These are phyloP conservation scores for Leishmania amazonensis DNA, from an alignment of 208 protist genomes.

Conservation along the genomic window DNA sequence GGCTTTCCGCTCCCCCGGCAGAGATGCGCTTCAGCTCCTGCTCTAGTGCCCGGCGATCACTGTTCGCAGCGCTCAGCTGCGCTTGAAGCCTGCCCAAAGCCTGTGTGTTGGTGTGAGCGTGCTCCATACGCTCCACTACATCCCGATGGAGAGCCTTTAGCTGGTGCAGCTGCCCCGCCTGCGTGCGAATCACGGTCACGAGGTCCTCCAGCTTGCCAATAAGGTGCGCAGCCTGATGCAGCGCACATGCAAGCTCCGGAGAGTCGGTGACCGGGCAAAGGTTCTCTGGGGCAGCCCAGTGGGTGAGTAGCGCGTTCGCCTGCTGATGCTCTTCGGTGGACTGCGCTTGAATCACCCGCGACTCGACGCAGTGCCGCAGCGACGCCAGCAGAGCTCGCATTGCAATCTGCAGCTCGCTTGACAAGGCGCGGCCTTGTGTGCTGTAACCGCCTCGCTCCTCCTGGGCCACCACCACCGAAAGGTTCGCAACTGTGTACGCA, in stretches of 20 bases:
- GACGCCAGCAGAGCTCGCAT: slow-evolving; percentile 48
- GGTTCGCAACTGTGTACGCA: slow-evolving; percentile 36
- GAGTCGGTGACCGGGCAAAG: slow-evolving; percentile 61
- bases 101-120: background rate
- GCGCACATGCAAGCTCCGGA: slow-evolving; percentile 30
- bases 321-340: slow-evolving; percentile 34
- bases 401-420: slow-evolving; percentile 52
- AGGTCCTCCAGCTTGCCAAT: slow-evolving; percentile 51
- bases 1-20: background rate
- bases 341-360: slow-evolving; percentile 39
- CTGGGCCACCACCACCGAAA: slow-evolving; percentile 33
- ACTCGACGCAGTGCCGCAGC: slow-evolving; percentile 42
- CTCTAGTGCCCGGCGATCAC: slow-evolving; percentile 30
- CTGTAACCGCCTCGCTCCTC: background rate
- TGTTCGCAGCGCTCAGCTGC: slow-evolving; percentile 22
- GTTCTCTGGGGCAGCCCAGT: slow-evolving; percentile 30
- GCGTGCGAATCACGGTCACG: slow-evolving; percentile 47
- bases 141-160: slow-evolving; percentile 36
- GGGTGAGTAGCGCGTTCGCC: slow-evolving; percentile 21
- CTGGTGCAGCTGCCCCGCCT: slow-evolving; percentile 46
- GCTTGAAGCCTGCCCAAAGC: slow-evolving; percentile 7
- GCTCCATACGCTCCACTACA: slow-evolving; percentile 24
- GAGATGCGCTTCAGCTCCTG: slow-evolving; percentile 20
- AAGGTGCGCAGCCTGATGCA: slow-evolving; percentile 51
- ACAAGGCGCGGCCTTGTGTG: slow-evolving; percentile 23